Percentiles rank a stretch among this genome's conserved stretches.
These are phyloP conservation scores for Aspergillus candidus DNA, from an alignment of 2,329 filamentous ascomycete species.

Conservation along the genomic window DNA sequence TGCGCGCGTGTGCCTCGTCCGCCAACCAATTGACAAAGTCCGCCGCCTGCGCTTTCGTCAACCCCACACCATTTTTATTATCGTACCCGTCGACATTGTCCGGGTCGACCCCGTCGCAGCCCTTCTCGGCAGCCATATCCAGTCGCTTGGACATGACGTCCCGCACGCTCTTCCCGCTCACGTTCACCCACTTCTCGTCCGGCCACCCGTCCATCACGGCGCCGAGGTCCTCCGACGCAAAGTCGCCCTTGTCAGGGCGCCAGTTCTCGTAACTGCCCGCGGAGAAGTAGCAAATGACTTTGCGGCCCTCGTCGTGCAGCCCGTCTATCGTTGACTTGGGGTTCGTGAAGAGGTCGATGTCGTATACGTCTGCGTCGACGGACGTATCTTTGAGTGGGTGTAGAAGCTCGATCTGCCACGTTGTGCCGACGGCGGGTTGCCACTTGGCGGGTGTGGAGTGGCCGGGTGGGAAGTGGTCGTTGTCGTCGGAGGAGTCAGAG, in stretches of 20 bases:
- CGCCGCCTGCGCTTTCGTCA: conserved; percentile 53
- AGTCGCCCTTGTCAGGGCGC: conserved; percentile 53
- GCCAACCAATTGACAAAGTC: conserved; percentile 58
- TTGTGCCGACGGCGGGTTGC: conserved; percentile 48
- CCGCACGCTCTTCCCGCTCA: conserved; percentile 53
- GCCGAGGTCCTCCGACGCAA: conserved; percentile 53
- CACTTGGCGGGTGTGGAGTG: conserved; percentile 36
- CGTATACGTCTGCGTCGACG: conserved; percentile 52
- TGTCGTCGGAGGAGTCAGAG: conserved; percentile 15
- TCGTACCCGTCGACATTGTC: conserved; percentile 65
- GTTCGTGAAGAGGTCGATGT: conserved; percentile 57
- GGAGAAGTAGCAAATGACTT: conserved; percentile 70
- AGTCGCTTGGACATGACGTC: conserved; percentile 59
- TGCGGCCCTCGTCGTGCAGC: conserved; percentile 49
- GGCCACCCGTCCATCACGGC: conserved; percentile 57
- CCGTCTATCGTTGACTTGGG: conserved; percentile 40
- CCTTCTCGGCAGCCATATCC: conserved; percentile 53
- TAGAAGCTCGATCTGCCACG: conserved; percentile 59
- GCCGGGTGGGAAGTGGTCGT: conserved; percentile 4
- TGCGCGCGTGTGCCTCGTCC: conserved; percentile 46
- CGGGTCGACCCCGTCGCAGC: conserved; percentile 63
- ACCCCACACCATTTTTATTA: conserved; percentile 57
- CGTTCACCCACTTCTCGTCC: conserved; percentile 61
- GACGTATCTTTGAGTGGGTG: conserved; percentile 38
- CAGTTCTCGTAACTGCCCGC: conserved; percentile 63